Base-by-base conservation (phyloP, 495 filamentous ascomycete genomes). In the Hypoxylon fragiforme region DNA sequence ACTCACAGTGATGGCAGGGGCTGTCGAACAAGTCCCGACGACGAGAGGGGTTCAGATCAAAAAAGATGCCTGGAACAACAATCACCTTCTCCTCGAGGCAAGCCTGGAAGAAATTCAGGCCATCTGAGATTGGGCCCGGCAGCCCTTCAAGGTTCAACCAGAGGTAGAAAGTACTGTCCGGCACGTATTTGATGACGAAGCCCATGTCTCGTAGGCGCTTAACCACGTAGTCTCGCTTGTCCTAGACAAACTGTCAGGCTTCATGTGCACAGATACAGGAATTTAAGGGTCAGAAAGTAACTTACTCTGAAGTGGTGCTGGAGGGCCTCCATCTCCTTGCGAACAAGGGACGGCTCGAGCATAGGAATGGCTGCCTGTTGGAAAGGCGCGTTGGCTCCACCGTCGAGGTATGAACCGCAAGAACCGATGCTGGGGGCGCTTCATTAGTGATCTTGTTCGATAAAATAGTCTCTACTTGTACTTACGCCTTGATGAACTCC, bases 71-170 rank as follows among this genome's bases (percentile, higher is more conserved):
- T 0, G 92, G 91, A 0, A 96, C 92, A 2, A 96, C 91, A 60
- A 96, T 95, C 51, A 94, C 88, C 77, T 92, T 94, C 79, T 96
- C 89, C 58, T 87, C 81, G 31, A 97, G 71, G 60, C 94, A 92
- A 20, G 89, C 89, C 67, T 92, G 86, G 81, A 97, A 96, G 81
- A 97, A 97, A 70, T 95, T 96, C 64, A 97, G 72, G 1, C 92
- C 92, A 68, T 96, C 92, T 45, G 85, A 85, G 69, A 97, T 94
- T 50, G 81, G 84, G 14, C 81, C 82, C 1, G 88, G 88, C 3
- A 92, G 70, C 54, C 76, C 73, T 63, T 80, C 73, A 35, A 79
- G 69, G 67, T 78, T 75, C 15, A 77, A 67, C 77, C 75, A 79
- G 41, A 97, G 81, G 75, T 97, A 97, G 70, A 97, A 97, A 2